Evolutionary conservation across 2,329 filamentous ascomycete species (phyloP).

Genomic region (Fusarium dlaminii): DNA sequence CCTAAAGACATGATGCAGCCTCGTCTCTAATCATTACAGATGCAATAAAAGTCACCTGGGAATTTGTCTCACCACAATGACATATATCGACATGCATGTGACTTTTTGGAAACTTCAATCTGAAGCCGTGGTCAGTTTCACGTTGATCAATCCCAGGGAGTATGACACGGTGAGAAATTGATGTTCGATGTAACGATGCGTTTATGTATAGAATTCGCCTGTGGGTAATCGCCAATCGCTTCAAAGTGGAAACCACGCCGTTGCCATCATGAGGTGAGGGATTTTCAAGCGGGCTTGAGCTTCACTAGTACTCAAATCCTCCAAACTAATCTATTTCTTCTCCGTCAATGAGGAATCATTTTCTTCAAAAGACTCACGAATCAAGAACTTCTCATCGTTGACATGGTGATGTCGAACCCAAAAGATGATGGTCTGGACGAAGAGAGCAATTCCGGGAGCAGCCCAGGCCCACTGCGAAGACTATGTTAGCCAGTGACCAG

Average conservation of each 20-base stretch:
- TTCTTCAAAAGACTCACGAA: background rate
- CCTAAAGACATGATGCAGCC: rapidly evolving
- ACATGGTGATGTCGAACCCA: background rate
- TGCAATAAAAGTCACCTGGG: background rate
- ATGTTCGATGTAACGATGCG: background rate
- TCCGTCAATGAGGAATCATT: background rate
- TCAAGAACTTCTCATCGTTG: background rate
- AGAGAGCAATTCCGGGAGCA: background rate
- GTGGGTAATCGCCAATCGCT: background rate
- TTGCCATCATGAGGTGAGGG: background rate
- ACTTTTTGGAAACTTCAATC: background rate
- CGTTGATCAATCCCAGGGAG: background rate
- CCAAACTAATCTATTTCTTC: background rate
- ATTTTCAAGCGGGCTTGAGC: no score
- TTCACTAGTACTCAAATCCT: background rate
- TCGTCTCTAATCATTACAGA: background rate
- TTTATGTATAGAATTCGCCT: no score
- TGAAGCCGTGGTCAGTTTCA: background rate
- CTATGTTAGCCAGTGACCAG: background rate
- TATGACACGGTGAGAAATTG: background rate
- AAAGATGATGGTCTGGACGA: background rate
- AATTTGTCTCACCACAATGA: background rate
- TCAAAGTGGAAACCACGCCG: no score
- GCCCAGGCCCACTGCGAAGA: background rate
- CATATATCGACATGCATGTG: background rate